phyloP scores from a whole-genome alignment of 1,284 basidiomycete genomes.

The Ganoderma lucidum region DNA sequence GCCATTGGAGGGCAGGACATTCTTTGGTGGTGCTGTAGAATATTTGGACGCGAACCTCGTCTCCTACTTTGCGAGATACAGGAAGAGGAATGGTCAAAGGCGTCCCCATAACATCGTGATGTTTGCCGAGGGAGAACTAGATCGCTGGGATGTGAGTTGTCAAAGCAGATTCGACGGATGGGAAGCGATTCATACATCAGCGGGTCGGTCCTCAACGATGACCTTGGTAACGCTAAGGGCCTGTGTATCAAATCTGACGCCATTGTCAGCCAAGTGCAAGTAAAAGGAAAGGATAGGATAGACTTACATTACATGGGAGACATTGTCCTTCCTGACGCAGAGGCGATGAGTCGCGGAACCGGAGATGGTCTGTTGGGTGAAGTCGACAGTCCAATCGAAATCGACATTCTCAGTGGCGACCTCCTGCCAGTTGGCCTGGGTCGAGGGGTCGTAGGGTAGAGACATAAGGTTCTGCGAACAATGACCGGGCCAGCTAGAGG shows the following conservation, averaged over 20 bases:
- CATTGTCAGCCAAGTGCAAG: not conserved
- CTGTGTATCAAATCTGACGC: slow-evolving; percentile 73
- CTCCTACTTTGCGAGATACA: slow-evolving; percentile 47
- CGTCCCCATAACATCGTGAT: slow-evolving; percentile 78
- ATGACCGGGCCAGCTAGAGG: not conserved
- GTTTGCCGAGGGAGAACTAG: slow-evolving; percentile 60
- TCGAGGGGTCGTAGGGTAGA: slow-evolving; percentile 65
- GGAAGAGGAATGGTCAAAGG: slow-evolving; percentile 66
- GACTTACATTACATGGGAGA: slow-evolving; percentile 69
- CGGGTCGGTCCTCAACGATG: slow-evolving; percentile 59
- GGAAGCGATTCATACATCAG: slow-evolving; percentile 48
- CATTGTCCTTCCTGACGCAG: slow-evolving; percentile 62
- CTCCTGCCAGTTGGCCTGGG: slow-evolving; percentile 82
- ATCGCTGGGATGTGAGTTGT: not conserved
- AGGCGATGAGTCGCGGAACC: slow-evolving; percentile 81
- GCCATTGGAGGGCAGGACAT: slow-evolving; percentile 93
- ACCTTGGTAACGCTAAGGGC: slow-evolving; percentile 75
- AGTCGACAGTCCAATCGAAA: slow-evolving; percentile 90
- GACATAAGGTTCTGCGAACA: not conserved
- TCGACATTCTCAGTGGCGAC: slow-evolving; percentile 74
- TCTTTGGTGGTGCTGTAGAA: slow-evolving; percentile 79
- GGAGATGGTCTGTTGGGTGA: slow-evolving; percentile 68
- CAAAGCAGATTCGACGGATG: not conserved
- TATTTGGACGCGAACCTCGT: slow-evolving; percentile 65
- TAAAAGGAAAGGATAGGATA: not conserved